phyloP scores from a whole-genome alignment of 192 early-diverging fungal genomes.

The Linnemannia hyalina region DNA sequence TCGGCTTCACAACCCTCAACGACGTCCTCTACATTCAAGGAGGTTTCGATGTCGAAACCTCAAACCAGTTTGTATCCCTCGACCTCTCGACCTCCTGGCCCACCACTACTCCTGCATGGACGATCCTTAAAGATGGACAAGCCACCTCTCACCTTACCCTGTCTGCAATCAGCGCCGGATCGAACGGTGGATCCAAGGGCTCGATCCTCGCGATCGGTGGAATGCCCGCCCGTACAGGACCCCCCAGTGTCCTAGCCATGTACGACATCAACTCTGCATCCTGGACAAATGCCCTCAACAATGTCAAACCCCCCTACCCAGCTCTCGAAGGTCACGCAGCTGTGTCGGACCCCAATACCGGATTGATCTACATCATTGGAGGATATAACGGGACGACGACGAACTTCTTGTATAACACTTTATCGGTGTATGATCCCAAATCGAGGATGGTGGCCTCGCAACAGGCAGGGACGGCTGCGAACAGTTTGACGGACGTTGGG shows the following conservation, averaged over 20 bases:
- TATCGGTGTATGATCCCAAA: slow-evolving; percentile 38
- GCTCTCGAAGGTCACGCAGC: slow-evolving; percentile 41
- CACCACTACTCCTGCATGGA: slow-evolving; percentile 13
- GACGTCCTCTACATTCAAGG: slow-evolving; percentile 47
- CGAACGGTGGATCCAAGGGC: slow-evolving; percentile 25
- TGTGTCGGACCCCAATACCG: slow-evolving; percentile 41
- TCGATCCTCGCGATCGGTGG: slow-evolving; percentile 37
- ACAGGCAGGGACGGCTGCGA: neutral
- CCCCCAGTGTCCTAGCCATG: neutral
- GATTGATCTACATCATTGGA: slow-evolving; percentile 40
- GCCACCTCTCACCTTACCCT: slow-evolving; percentile 27
- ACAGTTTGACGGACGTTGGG: slow-evolving; percentile 35
- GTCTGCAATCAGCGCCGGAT: slow-evolving; percentile 17
- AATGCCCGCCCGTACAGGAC: neutral
- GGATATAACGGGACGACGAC: slow-evolving; percentile 2
- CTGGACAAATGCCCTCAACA: slow-evolving; percentile 1
- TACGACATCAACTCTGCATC: slow-evolving; percentile 18
- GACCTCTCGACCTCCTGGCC: slow-evolving; percentile 47
- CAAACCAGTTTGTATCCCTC: slow-evolving; percentile 28
- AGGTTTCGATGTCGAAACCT: slow-evolving; percentile 22
- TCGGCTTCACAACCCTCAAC: slow-evolving; percentile 36
- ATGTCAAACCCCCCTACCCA: slow-evolving; percentile 13
- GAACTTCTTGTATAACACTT: slow-evolving; percentile 15
- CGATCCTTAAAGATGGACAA: slow-evolving; percentile 18
- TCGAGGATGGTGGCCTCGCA: slow-evolving; percentile 21